phyloP scores from a whole-genome alignment of 805 yeast species.

The Brettanomyces custersianus region DNA sequence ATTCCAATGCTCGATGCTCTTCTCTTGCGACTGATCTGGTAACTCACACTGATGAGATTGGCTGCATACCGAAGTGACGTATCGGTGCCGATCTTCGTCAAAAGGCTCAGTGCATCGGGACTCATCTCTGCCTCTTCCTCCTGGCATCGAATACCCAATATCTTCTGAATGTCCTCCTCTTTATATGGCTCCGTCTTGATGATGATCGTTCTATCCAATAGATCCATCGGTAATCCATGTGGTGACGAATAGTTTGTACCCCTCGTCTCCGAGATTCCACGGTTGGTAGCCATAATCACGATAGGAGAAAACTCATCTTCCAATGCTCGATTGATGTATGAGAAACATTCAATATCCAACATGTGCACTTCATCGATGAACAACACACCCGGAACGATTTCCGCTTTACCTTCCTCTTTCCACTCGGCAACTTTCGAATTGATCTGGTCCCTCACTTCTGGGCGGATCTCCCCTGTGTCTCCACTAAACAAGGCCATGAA shows the following conservation, averaged over 20 bases:
- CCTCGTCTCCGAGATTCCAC: conserved; percentile 85
- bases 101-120: conserved; percentile 60
- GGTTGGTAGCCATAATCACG: conserved; percentile 90
- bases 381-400: conserved; percentile 93
- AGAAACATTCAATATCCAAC: conserved; percentile 95
- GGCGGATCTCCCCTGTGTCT: conserved; percentile 91
- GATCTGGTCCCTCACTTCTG: conserved; percentile 64
- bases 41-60: conserved; percentile 86
- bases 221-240: conserved; percentile 95
- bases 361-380: conserved; percentile 98
- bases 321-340: conserved; percentile 87
- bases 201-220: conserved; percentile 83
- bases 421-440: conserved; percentile 78
- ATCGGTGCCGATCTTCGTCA: conserved; percentile 65
- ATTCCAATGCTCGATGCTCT: conserved; percentile 55
- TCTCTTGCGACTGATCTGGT: conserved; percentile 70
- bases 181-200: conserved; percentile 88
- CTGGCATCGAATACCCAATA: conserved; percentile 72
- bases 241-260: conserved; percentile 90
- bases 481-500: conserved; percentile 40
- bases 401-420: conserved; percentile 97
- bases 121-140: conserved; percentile 65
- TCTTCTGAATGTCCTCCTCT: conserved; percentile 71
- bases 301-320: conserved; percentile 90
- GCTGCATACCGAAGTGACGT: conserved; percentile 87